A percentile compares a stretch with the other conserved stretches of the same genome.
These are phyloP conservation scores for Cryoendolithus antarcticus DNA, from an alignment of 2,329 filamentous ascomycete genomes.

Conservation along the genomic window DNA sequence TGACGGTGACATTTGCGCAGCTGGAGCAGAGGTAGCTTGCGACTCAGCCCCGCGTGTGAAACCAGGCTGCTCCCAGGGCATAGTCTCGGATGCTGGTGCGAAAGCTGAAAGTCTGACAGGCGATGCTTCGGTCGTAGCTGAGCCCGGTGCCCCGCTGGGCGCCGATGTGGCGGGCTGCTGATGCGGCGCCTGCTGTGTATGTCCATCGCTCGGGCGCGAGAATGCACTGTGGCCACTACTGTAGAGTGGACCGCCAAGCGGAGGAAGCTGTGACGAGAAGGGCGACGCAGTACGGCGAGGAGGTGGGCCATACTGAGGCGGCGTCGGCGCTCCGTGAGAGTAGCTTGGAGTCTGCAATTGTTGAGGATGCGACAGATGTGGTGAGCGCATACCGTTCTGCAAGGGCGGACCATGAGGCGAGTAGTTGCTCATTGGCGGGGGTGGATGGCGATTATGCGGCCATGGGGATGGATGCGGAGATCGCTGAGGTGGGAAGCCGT, in stretches of 20 bases:
- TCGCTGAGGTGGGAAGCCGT: constrained; percentile 3
- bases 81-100: too few relatives aligned
- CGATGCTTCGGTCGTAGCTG: too few relatives aligned
- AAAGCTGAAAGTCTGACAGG: too few relatives aligned
- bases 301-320: constrained; percentile 14
- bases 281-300: constrained; percentile 12
- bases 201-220: not conserved
- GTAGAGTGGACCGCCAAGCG: constrained; percentile 21
- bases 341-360: constrained; percentile 25
- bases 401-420: constrained; percentile 14
- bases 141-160: too few relatives aligned
- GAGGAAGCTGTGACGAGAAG: constrained; percentile 11
- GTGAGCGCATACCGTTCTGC: constrained; percentile 26
- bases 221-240: constrained; percentile 5
- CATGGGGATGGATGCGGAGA: constrained; percentile 1
- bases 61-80: too few relatives aligned
- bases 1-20: too few relatives aligned
- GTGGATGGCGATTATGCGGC: constrained; percentile 3
- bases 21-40: too few relatives aligned
- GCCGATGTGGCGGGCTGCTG: too few relatives aligned
- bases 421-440: constrained; percentile 7
- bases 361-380: constrained; percentile 16
- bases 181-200: not conserved
- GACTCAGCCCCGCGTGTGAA: too few relatives aligned
- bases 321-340: constrained; percentile 16